A percentile compares a stretch with the other conserved stretches of the same genome.
phyloP scores from a whole-genome alignment of 1,284 basidiomycete species.

The Rhizoctonia solani region DNA sequence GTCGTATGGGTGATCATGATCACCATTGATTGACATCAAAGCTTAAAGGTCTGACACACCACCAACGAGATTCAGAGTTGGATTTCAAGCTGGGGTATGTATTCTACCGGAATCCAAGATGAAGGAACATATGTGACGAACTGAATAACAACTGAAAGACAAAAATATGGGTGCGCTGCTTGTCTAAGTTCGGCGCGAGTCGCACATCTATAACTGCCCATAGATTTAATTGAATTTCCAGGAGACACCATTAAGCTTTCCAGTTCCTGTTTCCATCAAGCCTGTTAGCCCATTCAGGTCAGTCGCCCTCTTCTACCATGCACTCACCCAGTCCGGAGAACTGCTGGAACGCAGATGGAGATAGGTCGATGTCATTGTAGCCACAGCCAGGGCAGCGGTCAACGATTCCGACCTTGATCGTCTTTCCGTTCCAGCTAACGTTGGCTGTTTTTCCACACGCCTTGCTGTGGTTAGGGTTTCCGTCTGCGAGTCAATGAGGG shows the following conservation, averaged over 20 bases:
- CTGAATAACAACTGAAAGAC: too few relatives aligned
- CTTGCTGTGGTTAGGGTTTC: constrained; percentile 33
- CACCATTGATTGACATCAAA: too few relatives aligned
- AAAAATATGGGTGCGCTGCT: neutral
- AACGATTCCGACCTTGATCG: constrained; percentile 33
- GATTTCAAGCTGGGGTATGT: too few relatives aligned
- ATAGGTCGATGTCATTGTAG: constrained; percentile 34
- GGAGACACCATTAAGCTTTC: constrained; percentile 28
- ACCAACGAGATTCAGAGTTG: too few relatives aligned
- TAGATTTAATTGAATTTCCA: constrained; percentile 32
- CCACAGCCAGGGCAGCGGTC: constrained; percentile 30
- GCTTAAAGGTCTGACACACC: too few relatives aligned
- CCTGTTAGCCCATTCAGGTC: neutral
- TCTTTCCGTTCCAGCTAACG: constrained; percentile 29
- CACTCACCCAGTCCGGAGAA: constrained; percentile 18
- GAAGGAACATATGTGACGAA: too few relatives aligned
- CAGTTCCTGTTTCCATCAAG: neutral
- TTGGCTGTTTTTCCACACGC: constrained; percentile 27
- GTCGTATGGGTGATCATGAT: too few relatives aligned
- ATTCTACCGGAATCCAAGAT: too few relatives aligned
- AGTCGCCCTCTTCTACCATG: neutral
- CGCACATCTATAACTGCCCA: neutral
- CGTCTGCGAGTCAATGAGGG: constrained; percentile 12
- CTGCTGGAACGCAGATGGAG: constrained; percentile 31
- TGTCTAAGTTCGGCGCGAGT: neutral